These are phyloP conservation scores for Tricholoma bakamatsutake DNA, from an alignment of 768 basidiomycete species.

Conservation along the genomic window DNA sequence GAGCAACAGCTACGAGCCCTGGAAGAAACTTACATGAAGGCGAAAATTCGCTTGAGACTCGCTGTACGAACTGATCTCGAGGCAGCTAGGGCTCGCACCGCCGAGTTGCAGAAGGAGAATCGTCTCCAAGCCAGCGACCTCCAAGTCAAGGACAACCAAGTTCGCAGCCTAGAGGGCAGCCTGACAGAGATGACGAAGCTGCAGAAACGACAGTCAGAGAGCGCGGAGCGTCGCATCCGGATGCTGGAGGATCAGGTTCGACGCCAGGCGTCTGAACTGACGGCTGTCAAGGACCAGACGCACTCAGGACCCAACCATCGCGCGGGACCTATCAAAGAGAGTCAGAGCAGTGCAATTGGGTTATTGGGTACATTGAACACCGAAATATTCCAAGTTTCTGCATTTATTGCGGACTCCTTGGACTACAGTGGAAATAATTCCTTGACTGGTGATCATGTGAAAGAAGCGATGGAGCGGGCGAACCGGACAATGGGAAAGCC, in stretches of 20 bases:
- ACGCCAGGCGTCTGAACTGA: constrained; percentile 26
- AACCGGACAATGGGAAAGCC: constrained; percentile 28
- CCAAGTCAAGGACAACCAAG: constrained; percentile 9
- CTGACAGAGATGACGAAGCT: constrained; percentile 1
- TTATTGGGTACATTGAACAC: constrained; percentile 29
- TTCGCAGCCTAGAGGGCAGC: constrained; percentile 8
- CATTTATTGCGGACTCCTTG: constrained; percentile 33
- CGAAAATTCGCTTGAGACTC: not conserved
- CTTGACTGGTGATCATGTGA: not conserved
- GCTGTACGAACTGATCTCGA: not conserved
- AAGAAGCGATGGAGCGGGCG: constrained; percentile 16
- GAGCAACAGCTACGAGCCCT: not conserved
- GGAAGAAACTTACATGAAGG: not conserved
- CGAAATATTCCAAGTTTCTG: constrained; percentile 35
- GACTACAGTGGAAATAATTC: constrained; percentile 19
- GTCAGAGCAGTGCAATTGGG: constrained; percentile 11
- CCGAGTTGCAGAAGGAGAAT: not conserved
- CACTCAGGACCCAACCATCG: not conserved
- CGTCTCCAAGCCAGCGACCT: constrained; percentile 4
- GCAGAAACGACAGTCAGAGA: constrained; percentile 15
- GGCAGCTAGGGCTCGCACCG: not conserved
- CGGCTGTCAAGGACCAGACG: constrained; percentile 11
- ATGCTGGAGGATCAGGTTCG: constrained; percentile 29
- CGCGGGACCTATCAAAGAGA: not conserved
- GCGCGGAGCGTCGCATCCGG: constrained; percentile 24